Base-by-base conservation (phyloP, 371 early-diverging fungal species). In the Mortierella sp. region DNA sequence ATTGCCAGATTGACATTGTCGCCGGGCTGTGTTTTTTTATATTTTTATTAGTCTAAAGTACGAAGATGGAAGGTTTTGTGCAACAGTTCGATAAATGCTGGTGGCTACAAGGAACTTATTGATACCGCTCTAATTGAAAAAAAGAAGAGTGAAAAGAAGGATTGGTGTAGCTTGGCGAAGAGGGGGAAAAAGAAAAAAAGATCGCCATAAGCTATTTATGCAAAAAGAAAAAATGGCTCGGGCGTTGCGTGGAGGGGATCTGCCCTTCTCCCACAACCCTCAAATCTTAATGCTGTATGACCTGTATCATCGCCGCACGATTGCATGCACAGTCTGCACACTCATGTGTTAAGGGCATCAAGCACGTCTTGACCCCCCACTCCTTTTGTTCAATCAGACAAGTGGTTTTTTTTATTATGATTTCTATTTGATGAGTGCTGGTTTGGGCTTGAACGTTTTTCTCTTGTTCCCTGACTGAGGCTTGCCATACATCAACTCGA, bases 401-500 rank as follows among this genome's bases (percentile, higher is more conserved):
- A 43, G 15, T n/a, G 50, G 22, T 53, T 24, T 53, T 19, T 19
- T n/a, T n/a, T n/a, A n/a, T n/a, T n/a, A n/a, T n/a, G n/a, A 53
- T 53, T 33, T 52, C 50, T 74, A 80, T 33, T 80, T 80, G 62
- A 80, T 80, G 16, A 80, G 65, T 0, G 74, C 72, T 47, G 80
- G 80, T 43, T 80, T 80, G 40, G 80, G 80, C 74, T 65, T 74
- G 52, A 80, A 80, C 0, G 80, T 68, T 65, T 80, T 80, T 15
- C 80, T 62, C 65, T 80, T 80, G 59, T 78, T 78, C 36, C 75
- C 75, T 0, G 57, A 13, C 28, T 63, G 63, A 32, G 63, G 75
- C 69, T 70, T 80, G 59, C 80, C 80, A 62, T 80, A 80, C 80
- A 80, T 80, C 67, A 80, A 55, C 40, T 80, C 80, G 36, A 80